Evolutionary conservation across 106 monocot species (phyloP), one percentile per base, ranked within the genome.

Genomic region (Narthecium ossifragum): DNA sequence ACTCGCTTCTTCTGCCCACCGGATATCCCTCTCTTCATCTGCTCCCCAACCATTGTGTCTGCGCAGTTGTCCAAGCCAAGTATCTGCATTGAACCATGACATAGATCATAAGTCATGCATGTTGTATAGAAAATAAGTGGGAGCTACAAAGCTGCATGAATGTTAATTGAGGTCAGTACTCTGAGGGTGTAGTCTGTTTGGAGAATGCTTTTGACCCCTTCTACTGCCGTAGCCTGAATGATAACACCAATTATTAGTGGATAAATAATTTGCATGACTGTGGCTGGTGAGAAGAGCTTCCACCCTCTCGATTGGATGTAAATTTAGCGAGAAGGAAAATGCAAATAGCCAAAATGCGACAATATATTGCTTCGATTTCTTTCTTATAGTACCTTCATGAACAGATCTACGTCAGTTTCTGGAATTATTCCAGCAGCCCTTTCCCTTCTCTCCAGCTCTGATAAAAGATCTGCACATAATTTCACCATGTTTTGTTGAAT

Each of bases 1-100:
- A 82, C 77, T 36, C 82, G 72, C 60, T 82, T 82, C 82, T 68
- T 77, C 55, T 82, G 77, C 8, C 82, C 82, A 6, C 82, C 82
- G 0, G 82, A 82, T 23, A 82, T 82, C 17, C 82, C 82, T 56
- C 82, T 53, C 50, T 65, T 63, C 82, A 82, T 77, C 49, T 82
- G 73, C 34, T 82, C 69, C 17, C 82, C 82, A 0, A 82, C 73
- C 45, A 82, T 73, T 0, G 73, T 77, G 39, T 82, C 77, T 3
- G 73, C 77, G 30, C 82, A 82, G 2, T 77, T 82, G 32, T 82
- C 82, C 77, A 82, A 21, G 27, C 82, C 82, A 29, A 82, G 73
- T 61, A 82, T 82, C 82, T 82, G 73, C 55, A 53, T n/a, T n/a
- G n/a, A n/a, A n/a, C n/a, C n/a, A n/a, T n/a, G n/a, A 54, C 23